Percentiles rank a stretch among this genome's conserved stretches.
These are phyloP conservation scores for Mycogone perniciosa DNA, from an alignment of 2,329 filamentous ascomycete species.

Conservation along the genomic window DNA sequence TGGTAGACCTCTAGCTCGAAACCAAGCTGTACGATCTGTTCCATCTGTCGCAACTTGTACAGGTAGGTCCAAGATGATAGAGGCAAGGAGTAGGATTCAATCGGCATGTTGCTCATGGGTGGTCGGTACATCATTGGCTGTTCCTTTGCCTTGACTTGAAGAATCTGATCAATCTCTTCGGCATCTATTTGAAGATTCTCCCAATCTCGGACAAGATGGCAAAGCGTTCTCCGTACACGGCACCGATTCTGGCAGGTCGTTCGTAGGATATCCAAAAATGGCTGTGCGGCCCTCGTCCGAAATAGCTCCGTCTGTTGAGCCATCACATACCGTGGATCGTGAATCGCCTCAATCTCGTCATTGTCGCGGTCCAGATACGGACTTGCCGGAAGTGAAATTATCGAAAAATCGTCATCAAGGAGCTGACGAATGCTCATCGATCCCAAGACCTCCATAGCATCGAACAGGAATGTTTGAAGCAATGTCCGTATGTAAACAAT, in stretches of 20 bases:
- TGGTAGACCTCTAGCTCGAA: conserved; percentile 93
- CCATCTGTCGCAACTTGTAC: conserved; percentile 84
- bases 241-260: conserved; percentile 86
- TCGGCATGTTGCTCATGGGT: conserved; percentile 28
- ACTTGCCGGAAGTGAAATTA: conserved; percentile 67
- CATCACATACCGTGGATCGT: conserved; percentile 68
- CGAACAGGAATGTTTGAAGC: conserved; percentile 68
- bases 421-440: conserved; percentile 65
- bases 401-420: conserved; percentile 73
- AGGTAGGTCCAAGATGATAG: conserved; percentile 85
- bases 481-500: conserved; percentile 77
- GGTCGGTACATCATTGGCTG: conserved; percentile 47
- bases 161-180: conserved; percentile 65
- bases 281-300: conserved; percentile 54
- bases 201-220: conserved; percentile 76
- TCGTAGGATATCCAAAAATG: conserved; percentile 77
- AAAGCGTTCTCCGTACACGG: conserved; percentile 81
- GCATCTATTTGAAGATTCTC: conserved; percentile 77
- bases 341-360: conserved; percentile 67
- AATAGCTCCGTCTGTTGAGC: conserved; percentile 67
- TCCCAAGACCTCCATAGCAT: conserved; percentile 63
- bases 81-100: conserved; percentile 59
- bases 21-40: conserved; percentile 81
- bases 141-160: conserved; percentile 57
- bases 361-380: conserved; percentile 65